Percentiles rank a stretch among this genome's conserved stretches.
Conservation (phyloP, 192 early-diverging fungal genomes). For the Coemansia sp. region DNA sequence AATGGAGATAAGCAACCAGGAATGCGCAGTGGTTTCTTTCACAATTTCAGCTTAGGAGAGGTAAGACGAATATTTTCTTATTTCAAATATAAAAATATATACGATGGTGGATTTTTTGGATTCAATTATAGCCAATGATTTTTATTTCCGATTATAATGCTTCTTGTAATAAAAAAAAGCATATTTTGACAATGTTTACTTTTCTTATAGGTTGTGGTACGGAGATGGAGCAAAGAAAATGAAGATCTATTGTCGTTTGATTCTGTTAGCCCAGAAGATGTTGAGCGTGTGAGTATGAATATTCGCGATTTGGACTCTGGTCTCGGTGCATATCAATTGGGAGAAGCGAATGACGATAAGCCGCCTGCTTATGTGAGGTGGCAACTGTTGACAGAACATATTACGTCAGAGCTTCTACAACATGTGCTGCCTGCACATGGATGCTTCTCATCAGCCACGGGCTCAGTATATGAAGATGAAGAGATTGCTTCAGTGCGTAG, state of each 20-base stretch:
- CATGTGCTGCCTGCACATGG: conserved; percentile 54
- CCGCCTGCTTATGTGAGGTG: conserved; percentile 66
- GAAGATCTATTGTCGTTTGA: conserved; percentile 67
- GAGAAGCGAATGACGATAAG: neutral
- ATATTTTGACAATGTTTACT: no score
- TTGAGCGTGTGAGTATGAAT: conserved; percentile 63
- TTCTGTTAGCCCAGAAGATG: conserved; percentile 61
- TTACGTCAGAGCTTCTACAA: conserved; percentile 54
- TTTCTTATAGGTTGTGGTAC: conserved; percentile 73
- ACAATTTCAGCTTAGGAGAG: conserved; percentile 65
- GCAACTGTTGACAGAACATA: conserved; percentile 70
- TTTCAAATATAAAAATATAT: no score
- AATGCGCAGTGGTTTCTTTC: conserved; percentile 74
- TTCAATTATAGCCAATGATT: no score
- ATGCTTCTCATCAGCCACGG: conserved; percentile 46
- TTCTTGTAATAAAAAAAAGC: no score
- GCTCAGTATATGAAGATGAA: conserved; percentile 62
- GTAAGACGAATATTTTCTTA: conserved; percentile 2
- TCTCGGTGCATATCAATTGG: conserved; percentile 79
- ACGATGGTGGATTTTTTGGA: no score
- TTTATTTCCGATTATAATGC: no score
- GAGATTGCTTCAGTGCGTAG: conserved; percentile 47
- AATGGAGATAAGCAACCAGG: conserved; percentile 48
- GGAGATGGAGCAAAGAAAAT: conserved; percentile 70
- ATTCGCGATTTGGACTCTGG: conserved; percentile 76